Evolutionary conservation across 768 basidiomycete genomes (phyloP), one percentile per base, ranked within the genome.

Genomic region (Suillus spraguei): DNA sequence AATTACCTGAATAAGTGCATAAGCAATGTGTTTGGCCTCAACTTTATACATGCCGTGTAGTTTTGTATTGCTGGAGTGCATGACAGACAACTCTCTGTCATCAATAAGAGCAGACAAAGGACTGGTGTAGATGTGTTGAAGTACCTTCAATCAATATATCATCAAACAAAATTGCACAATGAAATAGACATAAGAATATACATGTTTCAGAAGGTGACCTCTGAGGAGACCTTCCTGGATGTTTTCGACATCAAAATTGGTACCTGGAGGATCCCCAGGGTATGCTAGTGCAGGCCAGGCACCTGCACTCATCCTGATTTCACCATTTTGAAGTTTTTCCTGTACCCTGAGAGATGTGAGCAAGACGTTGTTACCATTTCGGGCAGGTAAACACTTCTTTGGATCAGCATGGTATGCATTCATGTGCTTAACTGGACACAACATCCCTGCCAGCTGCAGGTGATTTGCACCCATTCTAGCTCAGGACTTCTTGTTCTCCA

Each of bases 211-310:
- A n/a, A 46, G 20, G n/a, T 46, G n/a, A 3, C 44, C 44, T 4
- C 20, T 46, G 44, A 46, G 44, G 7, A 46, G 20, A 46, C 44
- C 44, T 46, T 46, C 44, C 44, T 46, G n/a, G 7, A 46, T n/a
- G 10, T 46, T 9, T n/a, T 46, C n/a, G 44, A n/a, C 7, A 10
- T 46, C 44, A 4, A 46, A 46, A 10, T 46, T 20, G 1, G 10
- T 4, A 46, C n/a, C n/a, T 9, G n/a, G 44, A 20, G 44, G 44
- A 46, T 46, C n/a, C 8, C 44, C n/a, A 46, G 44, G 44, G 44
- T 46, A 46, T 46, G 44, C 44, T 46, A 46, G 38, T n/a, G 44
- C n/a, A 46, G 44, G 44, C 44, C n/a, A 46, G 44, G 44, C 9
- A n/a, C 44, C n/a, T 10, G 20, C 10, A 1, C 4, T 46, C 44